phyloP scores from a whole-genome alignment of 192 early-diverging fungal species.

The Coemansia sp. region DNA sequence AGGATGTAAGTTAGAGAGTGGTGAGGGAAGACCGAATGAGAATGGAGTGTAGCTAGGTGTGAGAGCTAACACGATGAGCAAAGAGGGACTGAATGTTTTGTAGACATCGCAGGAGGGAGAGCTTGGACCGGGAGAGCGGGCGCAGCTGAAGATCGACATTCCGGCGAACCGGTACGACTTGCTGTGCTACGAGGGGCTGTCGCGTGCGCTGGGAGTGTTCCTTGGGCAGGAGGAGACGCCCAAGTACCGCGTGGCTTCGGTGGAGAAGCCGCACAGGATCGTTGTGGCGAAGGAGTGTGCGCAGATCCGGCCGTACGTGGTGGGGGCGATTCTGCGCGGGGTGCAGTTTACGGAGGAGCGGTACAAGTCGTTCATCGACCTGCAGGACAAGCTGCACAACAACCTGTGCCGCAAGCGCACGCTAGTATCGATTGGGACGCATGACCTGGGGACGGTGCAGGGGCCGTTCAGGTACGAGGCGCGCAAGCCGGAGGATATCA shows the following conservation, averaged over 20 bases:
- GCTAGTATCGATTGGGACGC: conserved; percentile 95
- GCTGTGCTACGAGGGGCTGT: conserved; percentile 94
- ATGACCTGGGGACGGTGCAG: conserved; percentile 92
- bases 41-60: neutral
- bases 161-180: conserved; percentile 98
- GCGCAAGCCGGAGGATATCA: conserved; percentile 82
- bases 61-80: neutral
- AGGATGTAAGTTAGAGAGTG: conserved; percentile 66
- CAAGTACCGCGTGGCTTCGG: conserved; percentile 22
- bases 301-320: conserved; percentile 80
- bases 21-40: too few species aligned
- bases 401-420: conserved; percentile 96
- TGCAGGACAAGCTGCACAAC: conserved; percentile 98
- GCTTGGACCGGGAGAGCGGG: conserved; percentile 59
- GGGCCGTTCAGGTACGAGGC: conserved; percentile 98
- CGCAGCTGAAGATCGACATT: conserved; percentile 95
- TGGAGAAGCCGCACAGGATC: conserved; percentile 36
- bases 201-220: conserved; percentile 84
- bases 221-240: conserved; percentile 61
- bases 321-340: conserved; percentile 87
- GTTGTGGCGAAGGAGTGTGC: conserved; percentile 63
- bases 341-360: conserved; percentile 76
- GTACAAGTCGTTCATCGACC: conserved; percentile 96
- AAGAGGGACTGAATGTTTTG: neutral
- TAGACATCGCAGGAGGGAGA: conserved; percentile 40